phyloP scores from a whole-genome alignment of 805 yeast species.

The Scheffersomyces lignosus region DNA sequence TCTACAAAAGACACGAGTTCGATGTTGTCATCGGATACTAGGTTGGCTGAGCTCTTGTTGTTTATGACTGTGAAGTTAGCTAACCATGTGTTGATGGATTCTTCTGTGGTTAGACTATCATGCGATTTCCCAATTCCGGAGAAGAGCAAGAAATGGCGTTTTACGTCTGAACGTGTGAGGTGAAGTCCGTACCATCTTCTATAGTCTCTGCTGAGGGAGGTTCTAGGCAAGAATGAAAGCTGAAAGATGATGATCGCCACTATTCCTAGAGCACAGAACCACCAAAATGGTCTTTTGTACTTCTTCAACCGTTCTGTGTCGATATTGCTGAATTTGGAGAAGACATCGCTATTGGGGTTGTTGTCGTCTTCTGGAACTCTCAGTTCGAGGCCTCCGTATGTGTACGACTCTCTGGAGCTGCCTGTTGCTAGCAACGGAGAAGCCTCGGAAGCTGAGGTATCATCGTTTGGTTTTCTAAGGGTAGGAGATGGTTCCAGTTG shows the following conservation, averaged over 20 bases:
- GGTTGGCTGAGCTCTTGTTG: constrained; percentile 16
- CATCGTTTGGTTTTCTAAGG: too few relatives aligned
- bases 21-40: constrained; percentile 25
- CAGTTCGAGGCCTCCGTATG: too few relatives aligned
- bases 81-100: constrained; percentile 27
- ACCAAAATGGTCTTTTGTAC: constrained; percentile 34
- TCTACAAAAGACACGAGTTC: constrained; percentile 27
- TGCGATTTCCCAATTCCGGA: constrained; percentile 25
- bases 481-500: too few relatives aligned
- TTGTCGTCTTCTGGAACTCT: too few relatives aligned
- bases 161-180: constrained; percentile 67
- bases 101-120: constrained; percentile 20
- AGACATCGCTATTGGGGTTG: too few relatives aligned
- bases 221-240: constrained; percentile 76
- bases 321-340: too few relatives aligned
- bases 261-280: constrained; percentile 50
- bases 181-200: constrained; percentile 68
- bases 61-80: constrained; percentile 27
- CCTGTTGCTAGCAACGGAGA: too few relatives aligned
- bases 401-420: too few relatives aligned
- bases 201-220: constrained; percentile 79
- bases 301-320: too few relatives aligned
- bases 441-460: too few relatives aligned
- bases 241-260: constrained; percentile 56
- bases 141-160: constrained; percentile 53